Percentiles rank a stretch among this genome's conserved stretches.
Conservation (phyloP, 805 yeast genomes). For the Wickerhamiella lipophila region DNA sequence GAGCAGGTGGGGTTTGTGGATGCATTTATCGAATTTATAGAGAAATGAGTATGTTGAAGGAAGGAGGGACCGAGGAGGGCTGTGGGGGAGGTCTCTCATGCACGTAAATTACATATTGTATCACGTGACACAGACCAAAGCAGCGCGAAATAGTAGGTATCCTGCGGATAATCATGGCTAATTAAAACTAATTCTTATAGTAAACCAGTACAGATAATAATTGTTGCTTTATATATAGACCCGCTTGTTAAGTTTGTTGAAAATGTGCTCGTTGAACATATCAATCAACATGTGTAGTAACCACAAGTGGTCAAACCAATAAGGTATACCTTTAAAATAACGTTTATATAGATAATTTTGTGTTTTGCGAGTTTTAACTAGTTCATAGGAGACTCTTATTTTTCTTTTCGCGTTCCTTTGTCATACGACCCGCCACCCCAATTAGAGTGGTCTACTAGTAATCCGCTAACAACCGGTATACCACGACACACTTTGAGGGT, state of each 20-base stretch:
- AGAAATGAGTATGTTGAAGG: no score
- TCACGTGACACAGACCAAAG: no score
- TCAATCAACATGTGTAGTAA: not conserved
- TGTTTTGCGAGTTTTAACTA: no score
- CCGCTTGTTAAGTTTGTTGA: not conserved
- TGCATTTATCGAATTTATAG: constrained; percentile 11
- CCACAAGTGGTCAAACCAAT: not conserved
- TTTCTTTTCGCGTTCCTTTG: constrained; percentile 3
- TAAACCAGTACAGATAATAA: not conserved
- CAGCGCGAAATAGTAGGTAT: no score
- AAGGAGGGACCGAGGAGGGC: not conserved
- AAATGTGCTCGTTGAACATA: not conserved
- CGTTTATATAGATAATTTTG: not conserved
- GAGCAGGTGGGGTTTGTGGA: constrained; percentile 22
- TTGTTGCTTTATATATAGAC: not conserved
- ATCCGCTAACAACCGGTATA: no score
- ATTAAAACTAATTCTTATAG: not conserved
- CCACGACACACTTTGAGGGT: not conserved
- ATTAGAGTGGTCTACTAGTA: no score
- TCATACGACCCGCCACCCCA: constrained; percentile 1
- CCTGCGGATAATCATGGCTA: not conserved
- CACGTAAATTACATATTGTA: constrained; percentile 21
- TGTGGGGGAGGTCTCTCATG: constrained; percentile 11
- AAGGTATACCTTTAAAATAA: not conserved
- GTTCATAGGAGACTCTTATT: no score